These are phyloP conservation scores for Mucor velutinosus DNA, from an alignment of 371 early-diverging fungal genomes.

Conservation along the genomic window DNA sequence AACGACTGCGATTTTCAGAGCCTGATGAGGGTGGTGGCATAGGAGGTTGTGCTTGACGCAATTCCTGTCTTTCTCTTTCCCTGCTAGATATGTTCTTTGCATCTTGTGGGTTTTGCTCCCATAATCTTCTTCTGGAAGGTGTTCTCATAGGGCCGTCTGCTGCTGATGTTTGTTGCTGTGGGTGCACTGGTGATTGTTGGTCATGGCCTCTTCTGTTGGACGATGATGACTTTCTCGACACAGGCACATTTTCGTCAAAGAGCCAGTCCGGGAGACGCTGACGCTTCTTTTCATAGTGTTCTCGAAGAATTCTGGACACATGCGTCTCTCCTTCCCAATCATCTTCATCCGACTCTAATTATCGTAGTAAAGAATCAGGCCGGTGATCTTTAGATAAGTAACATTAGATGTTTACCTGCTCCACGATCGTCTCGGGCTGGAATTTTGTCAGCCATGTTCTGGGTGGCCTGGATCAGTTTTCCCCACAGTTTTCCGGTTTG, in stretches of 20 bases:
- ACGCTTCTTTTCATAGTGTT: conserved; percentile 52
- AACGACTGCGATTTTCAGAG: neutral
- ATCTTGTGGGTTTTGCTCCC: conserved; percentile 31
- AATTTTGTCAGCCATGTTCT: conserved; percentile 57
- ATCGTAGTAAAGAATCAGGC: neutral
- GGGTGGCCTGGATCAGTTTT: conserved; percentile 58
- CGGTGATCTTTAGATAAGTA: neutral
- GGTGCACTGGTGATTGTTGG: neutral
- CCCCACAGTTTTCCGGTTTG: conserved; percentile 55
- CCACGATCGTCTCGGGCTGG: conserved; percentile 46
- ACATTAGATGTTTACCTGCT: conserved; percentile 18
- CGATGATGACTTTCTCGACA: neutral
- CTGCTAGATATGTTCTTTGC: conserved; percentile 25
- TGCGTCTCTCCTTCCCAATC: conserved; percentile 64
- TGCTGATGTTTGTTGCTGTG: neutral
- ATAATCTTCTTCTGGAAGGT: conserved; percentile 34
- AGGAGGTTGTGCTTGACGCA: conserved; percentile 25
- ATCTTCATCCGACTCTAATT: conserved; percentile 60
- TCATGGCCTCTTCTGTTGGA: neutral
- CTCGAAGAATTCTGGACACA: conserved; percentile 53
- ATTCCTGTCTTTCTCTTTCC: conserved; percentile 42
- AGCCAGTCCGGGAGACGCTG: conserved; percentile 35
- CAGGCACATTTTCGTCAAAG: conserved; percentile 21
- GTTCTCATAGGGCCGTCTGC: conserved; percentile 16
- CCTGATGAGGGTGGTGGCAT: neutral